Evolutionary conservation across 2,329 filamentous ascomycete species (phyloP).

Genomic region (Hymenoscyphus linearis): DNA sequence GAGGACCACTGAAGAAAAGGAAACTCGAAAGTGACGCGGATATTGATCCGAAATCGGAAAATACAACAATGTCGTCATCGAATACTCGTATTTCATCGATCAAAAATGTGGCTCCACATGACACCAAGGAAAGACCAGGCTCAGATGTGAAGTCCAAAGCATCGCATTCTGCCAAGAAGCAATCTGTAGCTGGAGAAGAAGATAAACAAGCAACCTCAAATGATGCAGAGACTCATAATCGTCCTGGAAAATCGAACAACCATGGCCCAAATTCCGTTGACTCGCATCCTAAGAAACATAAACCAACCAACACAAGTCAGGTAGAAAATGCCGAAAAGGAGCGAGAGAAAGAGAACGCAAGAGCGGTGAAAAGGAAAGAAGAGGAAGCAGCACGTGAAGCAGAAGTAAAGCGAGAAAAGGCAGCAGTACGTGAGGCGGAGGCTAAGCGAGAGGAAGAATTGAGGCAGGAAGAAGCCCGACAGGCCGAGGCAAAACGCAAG

Average conservation of each 20-base stretch:
- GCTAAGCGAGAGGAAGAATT: slow-evolving; percentile 28
- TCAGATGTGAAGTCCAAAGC: slow-evolving; percentile 16
- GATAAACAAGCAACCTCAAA: slow-evolving; percentile 3
- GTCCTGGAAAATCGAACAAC: slow-evolving; percentile 12
- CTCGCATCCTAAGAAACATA: slow-evolving; percentile 13
- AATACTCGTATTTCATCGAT: slow-evolving; percentile 19
- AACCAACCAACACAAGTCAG: slow-evolving; percentile 8
- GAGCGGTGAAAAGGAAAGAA: slow-evolving; percentile 28
- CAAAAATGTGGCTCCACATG: slow-evolving; percentile 20
- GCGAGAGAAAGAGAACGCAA: slow-evolving; percentile 33
- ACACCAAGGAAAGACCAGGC: slow-evolving; percentile 15
- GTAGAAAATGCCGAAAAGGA: slow-evolving; percentile 10
- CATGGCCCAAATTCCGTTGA: slow-evolving; percentile 11
- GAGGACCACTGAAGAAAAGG: slow-evolving; percentile 49
- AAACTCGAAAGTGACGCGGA: slow-evolving; percentile 47
- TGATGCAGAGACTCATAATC: slow-evolving; percentile 15
- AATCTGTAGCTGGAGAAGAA: slow-evolving; percentile 7
- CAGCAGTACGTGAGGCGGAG: slow-evolving; percentile 21
- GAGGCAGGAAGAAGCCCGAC: slow-evolving; percentile 17
- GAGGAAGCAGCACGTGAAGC: slow-evolving; percentile 33
- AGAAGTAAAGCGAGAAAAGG: slow-evolving; percentile 32
- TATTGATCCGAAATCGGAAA: slow-evolving; percentile 20
- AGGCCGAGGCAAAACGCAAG: slow-evolving; percentile 20
- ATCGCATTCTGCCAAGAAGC: slow-evolving; percentile 12
- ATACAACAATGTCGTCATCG: slow-evolving; percentile 24